Conservation (phyloP, 2,329 filamentous ascomycete species). For the Pseudogymnoascus sp. region DNA sequence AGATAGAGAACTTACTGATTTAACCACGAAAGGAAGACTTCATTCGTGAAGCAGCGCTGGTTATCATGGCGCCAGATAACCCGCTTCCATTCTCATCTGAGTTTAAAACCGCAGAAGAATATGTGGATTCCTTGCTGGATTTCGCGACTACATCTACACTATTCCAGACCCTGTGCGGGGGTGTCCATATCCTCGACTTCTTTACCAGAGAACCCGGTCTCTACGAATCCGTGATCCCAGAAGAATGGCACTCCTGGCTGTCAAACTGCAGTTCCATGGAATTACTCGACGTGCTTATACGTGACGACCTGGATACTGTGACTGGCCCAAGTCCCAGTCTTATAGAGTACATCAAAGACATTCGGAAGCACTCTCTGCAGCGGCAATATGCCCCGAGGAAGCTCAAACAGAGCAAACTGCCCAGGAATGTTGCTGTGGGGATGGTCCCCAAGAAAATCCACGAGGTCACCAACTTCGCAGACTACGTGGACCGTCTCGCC, state of each 20-base stretch:
- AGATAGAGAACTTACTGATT: not conserved
- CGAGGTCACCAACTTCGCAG: constrained; percentile 85
- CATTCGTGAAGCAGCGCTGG: not conserved
- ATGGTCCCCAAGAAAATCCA: constrained; percentile 97
- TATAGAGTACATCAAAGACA: constrained; percentile 60
- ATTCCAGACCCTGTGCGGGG: constrained; percentile 85
- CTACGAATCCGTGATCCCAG: constrained; percentile 67
- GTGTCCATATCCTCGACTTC: constrained; percentile 96
- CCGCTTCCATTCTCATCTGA: constrained; percentile 61
- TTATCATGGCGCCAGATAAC: constrained; percentile 31
- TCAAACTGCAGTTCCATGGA: constrained; percentile 60
- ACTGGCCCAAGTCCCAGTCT: constrained; percentile 39
- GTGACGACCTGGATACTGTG: constrained; percentile 56
- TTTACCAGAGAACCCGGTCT: constrained; percentile 78
- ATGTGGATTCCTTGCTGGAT: constrained; percentile 66
- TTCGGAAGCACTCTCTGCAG: constrained; percentile 60
- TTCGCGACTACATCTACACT: constrained; percentile 68
- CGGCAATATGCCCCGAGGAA: constrained; percentile 46
- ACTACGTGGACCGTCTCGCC: constrained; percentile 60
- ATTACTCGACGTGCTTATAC: constrained; percentile 72
- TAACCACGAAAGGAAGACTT: not conserved
- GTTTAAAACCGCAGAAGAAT: constrained; percentile 65
- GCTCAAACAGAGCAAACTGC: constrained; percentile 46
- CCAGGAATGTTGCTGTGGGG: constrained; percentile 67
- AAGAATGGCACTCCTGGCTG: constrained; percentile 77